phyloP scores from a whole-genome alignment of 1,284 basidiomycete genomes.

The Ganoderma meredithae region DNA sequence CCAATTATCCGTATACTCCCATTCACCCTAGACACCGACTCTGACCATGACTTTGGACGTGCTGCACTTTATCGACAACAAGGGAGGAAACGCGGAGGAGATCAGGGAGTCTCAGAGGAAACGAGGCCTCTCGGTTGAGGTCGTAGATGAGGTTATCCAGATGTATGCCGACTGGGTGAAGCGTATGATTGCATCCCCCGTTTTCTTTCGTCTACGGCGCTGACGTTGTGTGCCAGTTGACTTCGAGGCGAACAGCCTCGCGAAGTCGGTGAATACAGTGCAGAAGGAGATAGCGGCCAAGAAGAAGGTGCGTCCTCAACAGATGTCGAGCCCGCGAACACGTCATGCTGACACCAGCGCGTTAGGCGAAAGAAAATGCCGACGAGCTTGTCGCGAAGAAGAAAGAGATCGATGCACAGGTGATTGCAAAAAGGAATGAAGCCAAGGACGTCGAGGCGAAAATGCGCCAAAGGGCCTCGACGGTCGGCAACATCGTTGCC shows the following conservation, averaged over 20 bases:
- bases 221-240: slow-evolving; percentile 63
- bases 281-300: slow-evolving; percentile 95
- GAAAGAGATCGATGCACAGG: slow-evolving; percentile 80
- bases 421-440: slow-evolving; percentile 80
- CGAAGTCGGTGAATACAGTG: slow-evolving; percentile 87
- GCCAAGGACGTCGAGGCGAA: slow-evolving; percentile 79
- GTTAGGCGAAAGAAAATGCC: slow-evolving; percentile 88
- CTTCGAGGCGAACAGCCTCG: slow-evolving; percentile 81
- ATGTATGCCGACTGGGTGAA: slow-evolving; percentile 95
- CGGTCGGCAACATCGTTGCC: slow-evolving; percentile 94
- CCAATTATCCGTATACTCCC: background rate
- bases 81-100: slow-evolving; percentile 94
- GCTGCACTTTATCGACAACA: slow-evolving; percentile 81
- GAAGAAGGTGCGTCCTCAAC: slow-evolving; percentile 74
- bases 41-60: slow-evolving; percentile 76
- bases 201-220: background rate
- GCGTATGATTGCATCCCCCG: slow-evolving; percentile 59
- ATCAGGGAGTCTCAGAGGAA: slow-evolving; percentile 95
- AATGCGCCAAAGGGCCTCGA: slow-evolving; percentile 84
- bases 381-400: slow-evolving; percentile 87
- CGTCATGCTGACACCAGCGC: background rate
- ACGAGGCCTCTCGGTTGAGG: slow-evolving; percentile 86
- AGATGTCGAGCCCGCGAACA: background rate
- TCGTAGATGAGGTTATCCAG: slow-evolving; percentile 93
- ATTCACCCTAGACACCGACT: background rate